phyloP scores from a whole-genome alignment of 2,329 filamentous ascomycete species.

The Ceratocystis colombiana region DNA sequence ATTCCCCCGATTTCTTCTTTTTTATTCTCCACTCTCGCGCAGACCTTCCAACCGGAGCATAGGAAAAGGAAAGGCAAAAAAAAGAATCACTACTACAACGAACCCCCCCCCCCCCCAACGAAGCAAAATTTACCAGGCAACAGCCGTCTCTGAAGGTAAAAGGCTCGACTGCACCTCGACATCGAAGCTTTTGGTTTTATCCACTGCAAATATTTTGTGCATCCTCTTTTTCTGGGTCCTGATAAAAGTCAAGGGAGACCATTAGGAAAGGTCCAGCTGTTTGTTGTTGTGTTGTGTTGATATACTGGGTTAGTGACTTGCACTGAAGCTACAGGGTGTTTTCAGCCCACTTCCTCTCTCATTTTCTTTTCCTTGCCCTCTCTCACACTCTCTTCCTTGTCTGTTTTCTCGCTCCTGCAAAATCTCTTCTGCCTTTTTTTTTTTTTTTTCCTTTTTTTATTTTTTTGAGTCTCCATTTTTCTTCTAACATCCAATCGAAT shows the following conservation, averaged over 20 bases:
- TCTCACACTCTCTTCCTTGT: background rate
- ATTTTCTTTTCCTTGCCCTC: background rate
- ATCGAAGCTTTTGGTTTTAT: background rate
- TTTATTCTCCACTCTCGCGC: conserved; percentile 24
- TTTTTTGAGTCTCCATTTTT: background rate
- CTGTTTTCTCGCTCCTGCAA: background rate
- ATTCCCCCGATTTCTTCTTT: conserved; percentile 22
- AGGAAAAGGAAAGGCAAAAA: background rate
- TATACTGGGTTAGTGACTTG: conserved; percentile 2
- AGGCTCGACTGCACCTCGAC: too few relatives aligned
- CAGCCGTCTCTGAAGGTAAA: background rate
- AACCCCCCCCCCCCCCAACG: background rate
- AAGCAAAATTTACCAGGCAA: background rate
- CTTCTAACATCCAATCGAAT: conserved; percentile 3
- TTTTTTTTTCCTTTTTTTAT: background rate
- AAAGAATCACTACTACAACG: conserved; percentile 18
- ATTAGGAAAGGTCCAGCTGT: too few relatives aligned
- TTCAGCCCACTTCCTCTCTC: background rate
- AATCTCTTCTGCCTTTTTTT: background rate
- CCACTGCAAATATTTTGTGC: too few relatives aligned
- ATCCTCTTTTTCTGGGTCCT: conserved; percentile 1
- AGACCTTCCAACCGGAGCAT: conserved; percentile 15
- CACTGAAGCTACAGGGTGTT: too few relatives aligned
- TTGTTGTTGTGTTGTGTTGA: background rate
- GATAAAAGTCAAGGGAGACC: background rate